Evolutionary conservation across 768 basidiomycete genomes (phyloP).

Genomic region (Termitomyces sp.): DNA sequence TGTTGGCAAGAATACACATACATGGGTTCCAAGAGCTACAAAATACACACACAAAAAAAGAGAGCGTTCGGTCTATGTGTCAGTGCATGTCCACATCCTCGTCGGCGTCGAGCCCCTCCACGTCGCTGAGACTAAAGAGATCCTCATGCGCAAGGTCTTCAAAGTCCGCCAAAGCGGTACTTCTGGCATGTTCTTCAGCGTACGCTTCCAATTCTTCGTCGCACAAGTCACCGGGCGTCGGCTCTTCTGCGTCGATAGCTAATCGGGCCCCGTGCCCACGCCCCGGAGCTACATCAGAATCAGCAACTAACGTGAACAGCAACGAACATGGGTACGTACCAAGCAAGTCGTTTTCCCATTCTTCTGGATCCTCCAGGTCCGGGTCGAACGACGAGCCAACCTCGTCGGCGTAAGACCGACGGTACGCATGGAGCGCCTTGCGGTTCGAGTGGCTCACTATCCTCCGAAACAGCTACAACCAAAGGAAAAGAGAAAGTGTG

Average conservation of each 20-base stretch:
- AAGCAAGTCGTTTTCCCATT: conserved; percentile 55
- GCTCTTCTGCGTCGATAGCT: conserved; percentile 10
- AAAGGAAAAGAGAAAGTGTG: background rate
- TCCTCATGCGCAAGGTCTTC: conserved; percentile 41
- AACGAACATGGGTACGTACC: conserved; percentile 25
- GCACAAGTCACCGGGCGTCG: conserved; percentile 41
- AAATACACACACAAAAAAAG: background rate
- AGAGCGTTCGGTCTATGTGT: background rate
- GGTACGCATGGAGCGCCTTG: conserved; percentile 46
- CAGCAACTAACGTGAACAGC: background rate
- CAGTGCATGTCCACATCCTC: conserved; percentile 24
- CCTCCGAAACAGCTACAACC: conserved; percentile 55
- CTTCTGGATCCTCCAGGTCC: conserved; percentile 52
- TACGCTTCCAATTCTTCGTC: conserved; percentile 55
- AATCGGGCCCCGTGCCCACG: background rate
- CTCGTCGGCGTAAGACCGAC: conserved; percentile 57
- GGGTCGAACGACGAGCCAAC: conserved; percentile 78
- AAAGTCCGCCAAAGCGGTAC: conserved; percentile 37
- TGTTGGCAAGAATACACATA: conserved; percentile 1
- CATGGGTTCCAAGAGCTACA: background rate
- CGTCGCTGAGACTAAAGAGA: conserved; percentile 29
- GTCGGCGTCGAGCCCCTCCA: conserved; percentile 18
- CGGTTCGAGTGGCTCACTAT: conserved; percentile 52
- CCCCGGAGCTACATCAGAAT: conserved; percentile 1
- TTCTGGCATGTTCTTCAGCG: conserved; percentile 44